Base-by-base conservation (phyloP, 1,284 basidiomycete species). In the Ceraceosorus guamensis region DNA sequence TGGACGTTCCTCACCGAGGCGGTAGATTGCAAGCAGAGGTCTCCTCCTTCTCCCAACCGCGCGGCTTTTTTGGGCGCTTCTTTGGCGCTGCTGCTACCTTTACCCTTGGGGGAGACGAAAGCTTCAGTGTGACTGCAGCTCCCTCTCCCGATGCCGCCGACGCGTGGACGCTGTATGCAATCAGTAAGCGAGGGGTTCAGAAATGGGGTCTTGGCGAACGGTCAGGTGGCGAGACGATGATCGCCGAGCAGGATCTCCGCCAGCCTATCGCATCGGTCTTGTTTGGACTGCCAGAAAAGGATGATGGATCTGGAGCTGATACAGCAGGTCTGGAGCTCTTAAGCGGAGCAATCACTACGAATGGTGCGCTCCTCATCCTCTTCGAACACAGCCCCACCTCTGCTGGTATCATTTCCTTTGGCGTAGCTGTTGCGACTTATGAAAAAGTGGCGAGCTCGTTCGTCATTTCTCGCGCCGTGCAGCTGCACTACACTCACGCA, bases 131-230 rank as follows among this genome's bases (percentile, higher is more conserved):
- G 32, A 68, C 71, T 6, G 59, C 70, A 4, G 60, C 61, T 4
- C 61, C 60, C 5, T 49, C 55, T 1, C 50, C 57, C 5, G 53
- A 53, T 11, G 57, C 46, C 32, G 61, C 61, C 35, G 59, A 59
- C 16, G 58, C 57, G 11, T 46, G 61, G 13, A 63, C 63, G 8
- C 60, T 73, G 5, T 67, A 66, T 33, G 72, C 71, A 24, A 57
- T 71, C 37, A 64, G 71, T 18, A 57, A 56, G 6, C 62, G 60
- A 47, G 61, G 56, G 31, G 46, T 75, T 13, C 74, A 76, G 37
- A 63, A 66, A 41, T 76, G 75, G 75, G 61, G 67, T 43, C 56
- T 76, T 16, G 62, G 66, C 13, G 60, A 71, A 5, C 60, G 65
- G 11, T 24, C 24, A 24, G 66, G 65, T 2, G 61, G 59, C 13